phyloP scores from a whole-genome alignment of 352 stramenopile genomes.

The Thraustotheca clavata region DNA sequence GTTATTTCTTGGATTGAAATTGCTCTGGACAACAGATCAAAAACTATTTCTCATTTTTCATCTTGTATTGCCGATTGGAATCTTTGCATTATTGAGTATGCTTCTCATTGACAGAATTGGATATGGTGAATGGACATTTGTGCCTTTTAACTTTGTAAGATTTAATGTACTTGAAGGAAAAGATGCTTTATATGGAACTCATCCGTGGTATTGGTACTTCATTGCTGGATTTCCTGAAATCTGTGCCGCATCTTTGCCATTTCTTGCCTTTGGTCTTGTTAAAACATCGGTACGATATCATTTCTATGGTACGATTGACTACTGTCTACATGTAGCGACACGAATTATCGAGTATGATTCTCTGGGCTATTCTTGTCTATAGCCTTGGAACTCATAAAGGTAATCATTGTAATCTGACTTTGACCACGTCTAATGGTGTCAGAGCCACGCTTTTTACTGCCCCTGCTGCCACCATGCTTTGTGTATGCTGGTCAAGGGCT shows the following conservation, averaged over 20 bases:
- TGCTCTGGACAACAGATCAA: neutral
- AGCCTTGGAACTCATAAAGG: slow-evolving; percentile 78
- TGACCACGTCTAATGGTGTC: neutral
- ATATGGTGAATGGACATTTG: slow-evolving; percentile 79
- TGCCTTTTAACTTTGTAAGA: slow-evolving; percentile 80
- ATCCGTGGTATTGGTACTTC: slow-evolving; percentile 82
- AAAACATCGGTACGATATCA: slow-evolving; percentile 36
- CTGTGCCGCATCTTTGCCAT: slow-evolving; percentile 42
- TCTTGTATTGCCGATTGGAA: slow-evolving; percentile 50
- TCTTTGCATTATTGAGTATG: slow-evolving; percentile 43
- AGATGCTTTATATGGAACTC: slow-evolving; percentile 67
- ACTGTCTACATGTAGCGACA: slow-evolving; percentile 24
- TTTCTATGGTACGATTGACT: neutral
- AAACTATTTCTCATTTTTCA: neutral
- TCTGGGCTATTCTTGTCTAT: slow-evolving; percentile 68
- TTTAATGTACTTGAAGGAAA: slow-evolving; percentile 84
- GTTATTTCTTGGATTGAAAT: neutral
- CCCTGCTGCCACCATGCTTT: slow-evolving; percentile 55
- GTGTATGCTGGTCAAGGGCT: slow-evolving; percentile 73
- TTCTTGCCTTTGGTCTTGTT: slow-evolving; percentile 43
- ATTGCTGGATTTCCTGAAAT: slow-evolving; percentile 65
- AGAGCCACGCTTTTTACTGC: slow-evolving; percentile 84
- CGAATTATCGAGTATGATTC: slow-evolving; percentile 48
- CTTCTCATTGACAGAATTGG: slow-evolving; percentile 61
- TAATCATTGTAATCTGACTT: slow-evolving; percentile 23